Percentiles rank a stretch among this genome's conserved stretches.
Conservation (phyloP, 768 basidiomycete genomes). For the Russula virescens region DNA sequence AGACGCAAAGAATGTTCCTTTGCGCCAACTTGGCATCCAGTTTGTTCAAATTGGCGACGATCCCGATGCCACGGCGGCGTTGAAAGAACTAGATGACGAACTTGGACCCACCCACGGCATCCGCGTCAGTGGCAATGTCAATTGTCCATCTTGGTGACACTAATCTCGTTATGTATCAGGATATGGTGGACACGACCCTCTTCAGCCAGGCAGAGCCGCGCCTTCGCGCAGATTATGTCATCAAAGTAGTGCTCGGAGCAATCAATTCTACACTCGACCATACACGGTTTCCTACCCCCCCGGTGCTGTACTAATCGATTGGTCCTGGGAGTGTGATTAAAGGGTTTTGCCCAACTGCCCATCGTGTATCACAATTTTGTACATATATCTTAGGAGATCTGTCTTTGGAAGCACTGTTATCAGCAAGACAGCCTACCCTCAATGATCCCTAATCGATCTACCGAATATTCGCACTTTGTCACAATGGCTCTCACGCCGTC, state of each 20-base stretch:
- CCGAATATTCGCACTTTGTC: not conserved
- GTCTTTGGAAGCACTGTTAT: too few relatives aligned
- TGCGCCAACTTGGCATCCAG: constrained; percentile 34
- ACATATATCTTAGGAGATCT: not conserved
- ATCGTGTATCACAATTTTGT: not conserved
- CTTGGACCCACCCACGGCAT: constrained; percentile 16
- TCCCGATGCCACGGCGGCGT: constrained; percentile 29
- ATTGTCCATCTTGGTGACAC: too few relatives aligned
- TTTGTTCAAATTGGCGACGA: constrained; percentile 39
- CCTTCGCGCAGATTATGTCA: constrained; percentile 13
- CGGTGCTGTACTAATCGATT: not conserved
- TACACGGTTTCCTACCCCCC: not conserved
- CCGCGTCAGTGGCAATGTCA: constrained; percentile 10
- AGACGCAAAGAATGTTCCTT: constrained; percentile 31
- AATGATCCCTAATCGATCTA: too few relatives aligned
- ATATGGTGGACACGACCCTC: constrained; percentile 20
- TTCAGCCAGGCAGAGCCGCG: constrained; percentile 17
- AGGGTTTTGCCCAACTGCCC: not conserved
- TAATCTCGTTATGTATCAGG: constrained; percentile 2
- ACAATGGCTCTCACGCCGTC: too few relatives aligned
- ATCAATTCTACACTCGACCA: constrained; percentile 9
- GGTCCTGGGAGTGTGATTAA: not conserved
- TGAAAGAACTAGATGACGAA: constrained; percentile 25
- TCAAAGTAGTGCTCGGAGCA: constrained; percentile 18
- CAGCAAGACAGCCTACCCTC: not conserved